Evolutionary conservation across 768 basidiomycete species (phyloP).

Genomic region (Antrodiella citrinella): DNA sequence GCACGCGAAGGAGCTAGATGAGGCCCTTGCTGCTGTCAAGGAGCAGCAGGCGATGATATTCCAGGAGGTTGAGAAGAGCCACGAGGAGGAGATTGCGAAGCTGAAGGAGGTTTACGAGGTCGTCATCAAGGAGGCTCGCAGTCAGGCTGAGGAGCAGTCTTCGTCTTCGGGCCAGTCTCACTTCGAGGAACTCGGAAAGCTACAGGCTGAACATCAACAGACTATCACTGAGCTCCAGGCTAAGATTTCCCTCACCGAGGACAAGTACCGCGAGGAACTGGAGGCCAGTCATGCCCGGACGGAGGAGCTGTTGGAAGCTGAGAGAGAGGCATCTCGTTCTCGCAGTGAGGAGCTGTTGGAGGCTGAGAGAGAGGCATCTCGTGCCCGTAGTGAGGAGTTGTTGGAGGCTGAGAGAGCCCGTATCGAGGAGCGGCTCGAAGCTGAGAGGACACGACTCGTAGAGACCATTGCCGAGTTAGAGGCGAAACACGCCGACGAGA

Average conservation of each 20-base stretch:
- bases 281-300: conserved; percentile 34
- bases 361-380: conserved; percentile 6
- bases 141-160: conserved; percentile 30
- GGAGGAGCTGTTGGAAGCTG: conserved; percentile 27
- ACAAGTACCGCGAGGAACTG: conserved; percentile 27
- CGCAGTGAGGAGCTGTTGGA: conserved; percentile 26
- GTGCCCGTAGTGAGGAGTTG: conserved; percentile 13
- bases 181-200: conserved; percentile 24
- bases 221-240: conserved; percentile 22
- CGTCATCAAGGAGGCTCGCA: conserved; percentile 23
- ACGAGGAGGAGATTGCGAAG: conserved; percentile 45
- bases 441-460: conserved; percentile 33
- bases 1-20: conserved; percentile 40
- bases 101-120: conserved; percentile 41
- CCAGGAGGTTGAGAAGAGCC: conserved; percentile 44
- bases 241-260: conserved; percentile 20
- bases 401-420: conserved; percentile 27
- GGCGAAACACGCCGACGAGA: conserved; percentile 39
- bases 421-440: conserved; percentile 33
- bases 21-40: conserved; percentile 36
- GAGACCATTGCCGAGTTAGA: conserved; percentile 38
- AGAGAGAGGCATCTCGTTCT: conserved; percentile 30
- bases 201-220: conserved; percentile 38
- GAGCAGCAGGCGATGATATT: conserved; percentile 50
- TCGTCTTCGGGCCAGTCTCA: conserved; percentile 32